Evolutionary conservation across 805 yeast species (phyloP), one percentile per base, ranked within the genome.

Genomic region (Candida suzukii): DNA sequence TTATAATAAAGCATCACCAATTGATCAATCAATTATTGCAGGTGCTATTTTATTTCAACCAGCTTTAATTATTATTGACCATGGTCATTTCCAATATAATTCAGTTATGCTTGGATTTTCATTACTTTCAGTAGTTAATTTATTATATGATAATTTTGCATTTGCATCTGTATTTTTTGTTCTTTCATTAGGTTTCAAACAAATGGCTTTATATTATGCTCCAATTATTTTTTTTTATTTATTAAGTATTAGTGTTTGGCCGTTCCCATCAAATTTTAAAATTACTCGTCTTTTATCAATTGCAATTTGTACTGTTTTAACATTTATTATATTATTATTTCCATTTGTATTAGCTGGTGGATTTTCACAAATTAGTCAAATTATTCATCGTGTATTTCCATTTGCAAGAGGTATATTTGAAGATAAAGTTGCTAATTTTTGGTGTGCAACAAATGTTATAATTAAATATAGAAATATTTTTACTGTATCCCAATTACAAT

Each of bases 41-140:
- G 82, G 88, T 2, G 78, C 88, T 16, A 78, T 93, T n/a, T 58
- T 93, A 27, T 78, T 82, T 57, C 95, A 87, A 59, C 97, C 99
- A 0, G 71, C 85, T 2, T 67, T 91, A 45, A 72, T 85, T 35
- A 69, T 93, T 43, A 80, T 93, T 37, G 99, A 93, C 58, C 97
- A 93, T 61, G 99, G 99, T 7, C 99, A 93, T 63, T 93, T 93
- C 65, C 99, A 95, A 64, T 91, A 79, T 63, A 95, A 93, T 54
- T 76, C 88, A 0, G 95, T 93, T 21, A 91, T 93, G 98, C 73
- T 93, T 28, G 99, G 99, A 0, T 67, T 91, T 16, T 72, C 91
- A 5, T 67, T 88, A 22, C 65, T 78, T 41, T 72, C 95, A 0
- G 64, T 93, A 34, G 76, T 74, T 40, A 80, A 79, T 46, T 66